These are phyloP conservation scores for Gynostemma pentaphyllum DNA, from an alignment of 306 rosid species.

Conservation along the genomic window DNA sequence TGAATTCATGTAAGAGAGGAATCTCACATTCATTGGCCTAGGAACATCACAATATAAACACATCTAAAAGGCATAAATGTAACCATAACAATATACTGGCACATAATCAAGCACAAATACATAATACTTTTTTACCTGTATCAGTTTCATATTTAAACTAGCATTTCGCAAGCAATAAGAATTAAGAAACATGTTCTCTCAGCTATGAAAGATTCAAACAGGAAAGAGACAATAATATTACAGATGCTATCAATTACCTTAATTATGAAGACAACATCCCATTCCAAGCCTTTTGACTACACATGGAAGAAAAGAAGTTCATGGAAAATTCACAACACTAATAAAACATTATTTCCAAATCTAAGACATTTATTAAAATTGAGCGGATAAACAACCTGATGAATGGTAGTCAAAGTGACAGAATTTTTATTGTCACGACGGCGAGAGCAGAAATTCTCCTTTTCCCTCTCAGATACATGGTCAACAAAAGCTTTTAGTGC, in stretches of 20 bases:
- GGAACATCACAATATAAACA: background rate
- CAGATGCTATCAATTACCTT: conserved; percentile 42
- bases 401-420: conserved; percentile 85
- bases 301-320: conserved; percentile 11
- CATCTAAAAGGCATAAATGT: background rate
- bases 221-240: background rate
- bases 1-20: conserved; percentile 70
- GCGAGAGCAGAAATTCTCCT: conserved; percentile 55
- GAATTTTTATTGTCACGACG: conserved; percentile 62
- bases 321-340: background rate
- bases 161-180: background rate
- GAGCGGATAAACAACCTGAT: conserved; percentile 46
- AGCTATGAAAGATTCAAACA: background rate
- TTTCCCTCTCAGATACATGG: conserved; percentile 67
- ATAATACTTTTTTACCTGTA: no score
- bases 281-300: conserved; percentile 96
- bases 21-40: conserved; percentile 91
- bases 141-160: background rate
- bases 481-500: conserved; percentile 53
- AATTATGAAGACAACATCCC: conserved; percentile 90
- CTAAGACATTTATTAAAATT: background rate
- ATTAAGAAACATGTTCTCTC: background rate
- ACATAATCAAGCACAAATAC: background rate
- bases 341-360: background rate
- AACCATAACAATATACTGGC: background rate